phyloP scores from a whole-genome alignment of 805 yeast genomes.

The Candida koratica region DNA sequence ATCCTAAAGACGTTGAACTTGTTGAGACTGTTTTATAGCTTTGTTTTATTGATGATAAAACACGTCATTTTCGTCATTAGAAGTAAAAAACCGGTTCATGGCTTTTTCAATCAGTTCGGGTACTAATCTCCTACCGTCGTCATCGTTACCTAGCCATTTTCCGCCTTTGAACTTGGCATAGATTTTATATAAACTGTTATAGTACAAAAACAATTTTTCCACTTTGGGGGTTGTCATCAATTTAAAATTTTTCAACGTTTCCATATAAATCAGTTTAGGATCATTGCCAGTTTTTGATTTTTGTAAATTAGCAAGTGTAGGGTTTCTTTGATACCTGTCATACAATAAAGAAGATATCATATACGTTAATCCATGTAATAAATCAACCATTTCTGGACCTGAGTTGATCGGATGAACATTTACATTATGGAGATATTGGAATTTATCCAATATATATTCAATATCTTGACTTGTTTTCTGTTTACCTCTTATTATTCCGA shows the following conservation, averaged over 20 bases:
- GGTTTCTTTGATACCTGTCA: constrained; percentile 54
- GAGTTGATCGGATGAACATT: constrained; percentile 51
- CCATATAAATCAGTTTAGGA: constrained; percentile 42
- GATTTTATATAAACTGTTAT: constrained; percentile 36
- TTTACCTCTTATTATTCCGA: neutral
- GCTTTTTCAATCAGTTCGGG: constrained; percentile 50
- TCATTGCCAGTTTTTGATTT: constrained; percentile 52
- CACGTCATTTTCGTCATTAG: constrained; percentile 48
- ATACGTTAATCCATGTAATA: constrained; percentile 56
- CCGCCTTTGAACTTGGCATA: constrained; percentile 23
- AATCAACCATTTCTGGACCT: constrained; percentile 42
- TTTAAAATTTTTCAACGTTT: constrained; percentile 54
- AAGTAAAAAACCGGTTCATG: constrained; percentile 44
- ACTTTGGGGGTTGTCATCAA: constrained; percentile 53
- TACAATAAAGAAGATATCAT: constrained; percentile 50
- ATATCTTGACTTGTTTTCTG: constrained; percentile 34
- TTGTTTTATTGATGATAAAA: constrained; percentile 16
- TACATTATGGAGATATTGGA: constrained; percentile 43
- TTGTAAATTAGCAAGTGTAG: constrained; percentile 53
- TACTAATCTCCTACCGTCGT: constrained; percentile 43
- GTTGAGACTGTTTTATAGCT: constrained; percentile 25
- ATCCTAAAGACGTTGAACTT: constrained; percentile 50
- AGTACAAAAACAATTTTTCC: constrained; percentile 39
- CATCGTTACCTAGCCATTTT: constrained; percentile 37
- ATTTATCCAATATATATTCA: constrained; percentile 7